phyloP scores from a whole-genome alignment of 2,329 filamentous ascomycete genomes.

The Penicillium concentricum region DNA sequence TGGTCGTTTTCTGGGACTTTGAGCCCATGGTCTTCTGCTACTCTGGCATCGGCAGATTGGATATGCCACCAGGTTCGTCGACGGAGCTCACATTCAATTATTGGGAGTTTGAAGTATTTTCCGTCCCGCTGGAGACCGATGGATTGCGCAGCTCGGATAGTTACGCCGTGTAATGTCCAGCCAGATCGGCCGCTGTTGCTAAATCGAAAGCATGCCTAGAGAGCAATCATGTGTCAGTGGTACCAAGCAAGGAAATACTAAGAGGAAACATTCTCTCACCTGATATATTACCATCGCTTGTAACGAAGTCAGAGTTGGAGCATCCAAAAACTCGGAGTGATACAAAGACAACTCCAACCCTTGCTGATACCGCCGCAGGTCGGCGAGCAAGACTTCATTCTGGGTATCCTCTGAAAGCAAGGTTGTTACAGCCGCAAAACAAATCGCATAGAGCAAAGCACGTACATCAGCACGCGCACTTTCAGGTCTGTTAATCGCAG shows the following conservation, averaged over 20 bases:
- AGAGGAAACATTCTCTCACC: slow-evolving; percentile 20
- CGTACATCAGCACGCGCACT: slow-evolving; percentile 19
- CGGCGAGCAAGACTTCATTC: slow-evolving; percentile 11
- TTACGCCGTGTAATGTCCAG: slow-evolving; percentile 54
- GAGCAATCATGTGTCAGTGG: not conserved
- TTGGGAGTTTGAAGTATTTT: slow-evolving; percentile 48
- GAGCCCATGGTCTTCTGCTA: slow-evolving; percentile 59
- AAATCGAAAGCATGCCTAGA: slow-evolving; percentile 21
- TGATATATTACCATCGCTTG: slow-evolving; percentile 41
- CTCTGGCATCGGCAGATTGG: slow-evolving; percentile 43
- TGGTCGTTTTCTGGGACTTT: slow-evolving; percentile 48
- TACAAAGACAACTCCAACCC: slow-evolving; percentile 43
- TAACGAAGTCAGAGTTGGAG: slow-evolving; percentile 35
- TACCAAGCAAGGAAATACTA: not conserved
- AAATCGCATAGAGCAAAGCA: slow-evolving; percentile 31
- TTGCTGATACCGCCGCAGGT: slow-evolving; percentile 23
- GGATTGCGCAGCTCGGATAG: slow-evolving; percentile 54
- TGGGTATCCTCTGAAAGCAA: slow-evolving; percentile 17
- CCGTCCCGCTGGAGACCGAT: slow-evolving; percentile 53
- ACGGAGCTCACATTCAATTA: slow-evolving; percentile 56
- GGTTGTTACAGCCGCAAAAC: slow-evolving; percentile 25
- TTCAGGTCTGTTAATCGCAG: slow-evolving; percentile 26
- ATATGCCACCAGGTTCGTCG: slow-evolving; percentile 58
- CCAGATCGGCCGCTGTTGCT: slow-evolving; percentile 25
- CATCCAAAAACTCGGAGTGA: slow-evolving; percentile 42